A percentile compares a stretch with the other conserved stretches of the same genome.
phyloP scores from a whole-genome alignment of 2,329 filamentous ascomycete genomes.

The Exophiala sp. region DNA sequence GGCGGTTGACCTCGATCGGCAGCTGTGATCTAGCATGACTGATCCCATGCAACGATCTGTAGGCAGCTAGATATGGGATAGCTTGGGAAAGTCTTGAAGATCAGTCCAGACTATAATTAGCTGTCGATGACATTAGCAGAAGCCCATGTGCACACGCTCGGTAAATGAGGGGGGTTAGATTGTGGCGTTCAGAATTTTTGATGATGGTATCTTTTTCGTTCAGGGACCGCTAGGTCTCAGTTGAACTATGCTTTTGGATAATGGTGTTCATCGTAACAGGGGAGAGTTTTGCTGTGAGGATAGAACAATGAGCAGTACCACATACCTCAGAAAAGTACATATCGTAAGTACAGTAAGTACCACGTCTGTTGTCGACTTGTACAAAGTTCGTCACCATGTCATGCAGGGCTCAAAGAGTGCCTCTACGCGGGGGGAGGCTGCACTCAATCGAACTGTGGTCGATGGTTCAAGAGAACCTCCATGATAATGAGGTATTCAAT shows the following conservation, averaged over 20 bases:
- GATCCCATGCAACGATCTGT: too few species aligned
- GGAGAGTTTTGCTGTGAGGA: background rate
- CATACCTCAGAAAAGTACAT: background rate
- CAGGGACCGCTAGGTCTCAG: slow-evolving; percentile 1
- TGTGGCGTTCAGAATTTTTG: background rate
- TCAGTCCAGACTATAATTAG: too few species aligned
- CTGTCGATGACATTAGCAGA: background rate
- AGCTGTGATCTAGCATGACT: too few species aligned
- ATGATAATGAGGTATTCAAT: too few species aligned
- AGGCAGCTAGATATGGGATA: too few species aligned
- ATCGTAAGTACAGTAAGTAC: too few species aligned
- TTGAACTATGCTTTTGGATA: slow-evolving; percentile 6
- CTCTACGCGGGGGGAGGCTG: too few species aligned
- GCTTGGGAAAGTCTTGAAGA: too few species aligned
- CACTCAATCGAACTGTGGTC: too few species aligned
- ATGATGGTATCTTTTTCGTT: slow-evolving; percentile 5
- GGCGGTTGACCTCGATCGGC: too few species aligned
- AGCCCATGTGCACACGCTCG: background rate
- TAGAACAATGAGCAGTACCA: background rate
- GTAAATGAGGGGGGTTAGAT: background rate
- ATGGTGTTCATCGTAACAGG: background rate
- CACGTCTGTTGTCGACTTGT: background rate
- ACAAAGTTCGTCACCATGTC: background rate
- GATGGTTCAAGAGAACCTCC: too few species aligned
- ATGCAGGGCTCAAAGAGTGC: too few species aligned